A percentile compares a stretch with the other conserved stretches of the same genome.
phyloP scores from a whole-genome alignment of 1,284 basidiomycete species.

The Irpex lacteus region DNA sequence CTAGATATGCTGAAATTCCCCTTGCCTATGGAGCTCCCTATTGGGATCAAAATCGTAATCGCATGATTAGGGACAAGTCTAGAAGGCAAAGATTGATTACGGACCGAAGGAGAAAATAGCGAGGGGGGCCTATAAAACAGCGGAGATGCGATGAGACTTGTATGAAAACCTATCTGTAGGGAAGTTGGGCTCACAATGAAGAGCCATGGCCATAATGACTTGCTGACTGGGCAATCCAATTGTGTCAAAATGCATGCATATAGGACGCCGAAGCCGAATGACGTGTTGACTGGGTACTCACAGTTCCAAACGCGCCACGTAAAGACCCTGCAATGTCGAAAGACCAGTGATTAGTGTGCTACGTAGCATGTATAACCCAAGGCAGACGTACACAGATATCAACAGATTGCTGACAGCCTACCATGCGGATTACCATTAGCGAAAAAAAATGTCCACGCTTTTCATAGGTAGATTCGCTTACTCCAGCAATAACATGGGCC shows the following conservation, averaged over 20 bases:
- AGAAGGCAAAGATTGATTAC: not conserved
- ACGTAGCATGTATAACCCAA: not conserved
- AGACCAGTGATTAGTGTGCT: not conserved
- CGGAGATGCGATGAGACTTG: not conserved
- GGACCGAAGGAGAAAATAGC: not conserved
- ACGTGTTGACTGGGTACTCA: not conserved
- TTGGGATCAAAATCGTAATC: too few relatives aligned
- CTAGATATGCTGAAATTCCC: too few relatives aligned
- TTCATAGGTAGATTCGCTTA: not conserved
- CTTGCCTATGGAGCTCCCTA: too few relatives aligned
- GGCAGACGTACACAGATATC: not conserved
- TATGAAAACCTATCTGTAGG: not conserved
- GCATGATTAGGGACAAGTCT: too few relatives aligned
- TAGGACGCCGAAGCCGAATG: not conserved
- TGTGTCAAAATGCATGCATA: not conserved
- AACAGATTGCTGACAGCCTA: not conserved
- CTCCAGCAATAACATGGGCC: not conserved
- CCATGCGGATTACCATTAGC: not conserved
- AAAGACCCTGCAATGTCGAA: not conserved
- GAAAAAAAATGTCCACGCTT: not conserved
- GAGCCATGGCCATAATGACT: not conserved
- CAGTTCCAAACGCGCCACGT: too few relatives aligned
- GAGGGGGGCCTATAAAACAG: not conserved
- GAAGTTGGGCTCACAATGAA: not conserved
- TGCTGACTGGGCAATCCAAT: not conserved